phyloP scores from a whole-genome alignment of 108 stramenopile genomes.

The Conticribra guillardii region DNA sequence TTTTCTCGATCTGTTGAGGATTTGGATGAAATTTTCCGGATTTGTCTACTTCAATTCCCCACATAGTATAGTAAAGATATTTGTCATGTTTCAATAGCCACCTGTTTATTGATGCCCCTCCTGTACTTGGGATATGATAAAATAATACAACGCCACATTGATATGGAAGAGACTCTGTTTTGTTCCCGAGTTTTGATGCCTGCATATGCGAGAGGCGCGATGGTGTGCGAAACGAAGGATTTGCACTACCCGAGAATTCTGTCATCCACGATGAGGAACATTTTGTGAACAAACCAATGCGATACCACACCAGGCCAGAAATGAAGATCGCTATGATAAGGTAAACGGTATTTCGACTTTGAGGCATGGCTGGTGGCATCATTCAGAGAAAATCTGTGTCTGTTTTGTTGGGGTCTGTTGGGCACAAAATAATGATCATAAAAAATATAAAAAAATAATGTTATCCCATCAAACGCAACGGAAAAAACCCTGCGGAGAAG shows the following conservation, averaged over 20 bases:
- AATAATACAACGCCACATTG: slow-evolving; percentile 30
- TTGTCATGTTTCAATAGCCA: slow-evolving; percentile 1
- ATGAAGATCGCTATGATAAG: background rate
- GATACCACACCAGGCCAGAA: slow-evolving; percentile 2
- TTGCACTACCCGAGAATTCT: background rate
- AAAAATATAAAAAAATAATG: too few species aligned
- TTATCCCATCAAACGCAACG: too few species aligned
- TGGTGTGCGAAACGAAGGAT: background rate
- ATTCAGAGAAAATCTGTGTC: too few species aligned
- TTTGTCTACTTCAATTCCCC: slow-evolving; percentile 10
- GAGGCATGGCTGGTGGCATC: too few species aligned
- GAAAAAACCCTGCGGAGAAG: too few species aligned
- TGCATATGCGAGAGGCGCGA: background rate
- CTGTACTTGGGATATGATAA: slow-evolving; percentile 52
- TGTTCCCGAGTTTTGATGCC: too few species aligned
- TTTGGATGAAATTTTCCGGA: slow-evolving; percentile 6
- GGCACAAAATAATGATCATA: too few species aligned
- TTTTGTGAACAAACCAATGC: background rate
- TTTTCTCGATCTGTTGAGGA: slow-evolving; percentile 1
- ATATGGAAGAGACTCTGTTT: slow-evolving; percentile 5
- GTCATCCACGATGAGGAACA: background rate
- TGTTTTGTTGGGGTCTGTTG: too few species aligned
- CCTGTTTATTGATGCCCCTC: slow-evolving; percentile 25
- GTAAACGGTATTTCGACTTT: background rate
- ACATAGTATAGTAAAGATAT: background rate